Conservation (phyloP, 2,329 filamentous ascomycete species). For the Phyllosticta capitalensis region DNA sequence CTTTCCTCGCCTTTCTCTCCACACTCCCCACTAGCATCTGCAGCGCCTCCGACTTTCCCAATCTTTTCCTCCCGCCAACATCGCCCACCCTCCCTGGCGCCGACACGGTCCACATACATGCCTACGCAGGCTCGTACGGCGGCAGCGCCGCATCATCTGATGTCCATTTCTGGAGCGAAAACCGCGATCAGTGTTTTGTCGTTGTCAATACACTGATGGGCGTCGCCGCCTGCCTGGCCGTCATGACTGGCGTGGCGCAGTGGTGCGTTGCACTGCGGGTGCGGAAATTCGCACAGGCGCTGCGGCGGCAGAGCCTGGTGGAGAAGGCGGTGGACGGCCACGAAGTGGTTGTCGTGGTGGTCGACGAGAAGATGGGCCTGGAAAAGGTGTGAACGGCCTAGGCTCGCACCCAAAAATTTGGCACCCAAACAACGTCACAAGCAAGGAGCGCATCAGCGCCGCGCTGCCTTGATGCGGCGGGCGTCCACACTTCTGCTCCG, state of each 20-base stretch:
- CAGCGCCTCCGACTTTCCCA: constrained; percentile 9
- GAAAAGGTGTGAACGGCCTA: neutral
- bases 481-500: neutral
- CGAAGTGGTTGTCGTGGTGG: neutral
- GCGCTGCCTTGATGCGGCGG: neutral
- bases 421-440: neutral
- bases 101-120: neutral
- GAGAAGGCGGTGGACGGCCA: neutral
- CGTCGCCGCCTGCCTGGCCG: constrained; percentile 16
- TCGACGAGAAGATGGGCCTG: neutral
- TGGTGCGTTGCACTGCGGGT: constrained; percentile 26
- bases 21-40: constrained; percentile 12
- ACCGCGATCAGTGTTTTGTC: constrained; percentile 20
- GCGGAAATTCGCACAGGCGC: constrained; percentile 19
- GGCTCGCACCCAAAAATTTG: neutral
- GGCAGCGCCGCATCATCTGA: constrained; percentile 18
- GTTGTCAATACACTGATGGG: constrained; percentile 19
- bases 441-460: neutral
- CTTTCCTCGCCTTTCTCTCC: constrained; percentile 14
- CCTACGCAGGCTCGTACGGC: constrained; percentile 14
- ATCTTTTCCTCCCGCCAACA: constrained; percentile 4
- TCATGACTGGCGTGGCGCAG: constrained; percentile 23
- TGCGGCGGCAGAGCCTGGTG: constrained; percentile 5
- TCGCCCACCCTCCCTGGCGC: constrained; percentile 1
- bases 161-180: constrained; percentile 17